A percentile compares a stretch with the other conserved stretches of the same genome.
phyloP scores from a whole-genome alignment of 78 protist species.

The Emiliania huxleyi region DNA sequence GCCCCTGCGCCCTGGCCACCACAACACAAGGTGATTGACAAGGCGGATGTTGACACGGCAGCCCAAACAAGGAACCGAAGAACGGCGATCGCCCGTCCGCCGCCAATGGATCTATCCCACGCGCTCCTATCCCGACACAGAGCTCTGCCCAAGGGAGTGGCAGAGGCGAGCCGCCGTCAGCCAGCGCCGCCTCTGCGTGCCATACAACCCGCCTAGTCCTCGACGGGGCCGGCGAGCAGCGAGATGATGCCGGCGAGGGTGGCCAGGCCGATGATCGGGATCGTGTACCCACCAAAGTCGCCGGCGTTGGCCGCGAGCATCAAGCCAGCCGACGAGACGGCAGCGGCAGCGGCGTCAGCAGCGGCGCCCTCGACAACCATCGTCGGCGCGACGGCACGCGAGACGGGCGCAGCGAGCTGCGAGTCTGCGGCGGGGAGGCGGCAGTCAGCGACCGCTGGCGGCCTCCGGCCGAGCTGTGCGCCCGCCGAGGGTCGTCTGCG shows the following conservation, averaged over 20 bases:
- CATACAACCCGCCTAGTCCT: too few species aligned
- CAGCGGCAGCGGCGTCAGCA: not conserved
- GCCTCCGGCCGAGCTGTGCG: not conserved
- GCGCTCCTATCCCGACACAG: too few species aligned
- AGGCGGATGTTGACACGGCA: too few species aligned
- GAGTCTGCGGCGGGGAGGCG: not conserved
- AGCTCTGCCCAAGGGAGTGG: too few species aligned
- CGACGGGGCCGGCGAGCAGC: constrained; percentile 3
- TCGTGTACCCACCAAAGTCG: not conserved
- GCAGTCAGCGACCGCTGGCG: not conserved
- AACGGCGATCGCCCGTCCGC: too few species aligned
- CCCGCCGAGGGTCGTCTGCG: too few species aligned
- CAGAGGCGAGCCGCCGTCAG: too few species aligned
- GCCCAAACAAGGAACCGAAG: too few species aligned
- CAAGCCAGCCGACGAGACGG: not conserved
- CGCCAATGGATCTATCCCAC: too few species aligned
- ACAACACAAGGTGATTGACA: too few species aligned
- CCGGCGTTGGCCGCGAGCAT: not conserved
- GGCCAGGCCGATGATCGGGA: not conserved
- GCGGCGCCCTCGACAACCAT: not conserved
- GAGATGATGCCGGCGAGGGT: not conserved
- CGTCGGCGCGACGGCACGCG: not conserved
- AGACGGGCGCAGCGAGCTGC: not conserved
- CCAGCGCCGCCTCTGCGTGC: too few species aligned
- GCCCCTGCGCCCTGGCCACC: too few species aligned